A percentile compares a stretch with the other conserved stretches of the same genome.
Conservation (phyloP, 495 filamentous ascomycete genomes). For the Penicillium paradoxum region DNA sequence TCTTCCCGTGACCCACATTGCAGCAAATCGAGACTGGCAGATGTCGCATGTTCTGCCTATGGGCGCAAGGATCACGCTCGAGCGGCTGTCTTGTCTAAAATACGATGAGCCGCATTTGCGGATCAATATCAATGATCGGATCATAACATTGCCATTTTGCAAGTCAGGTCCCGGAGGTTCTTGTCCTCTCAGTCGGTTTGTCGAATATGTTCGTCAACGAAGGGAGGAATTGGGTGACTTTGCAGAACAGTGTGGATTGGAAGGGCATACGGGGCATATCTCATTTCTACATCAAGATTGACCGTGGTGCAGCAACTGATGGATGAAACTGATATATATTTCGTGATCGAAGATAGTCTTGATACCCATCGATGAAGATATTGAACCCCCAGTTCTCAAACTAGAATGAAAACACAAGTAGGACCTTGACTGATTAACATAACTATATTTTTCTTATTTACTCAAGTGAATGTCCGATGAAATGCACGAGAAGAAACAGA, state of each 20-base stretch:
- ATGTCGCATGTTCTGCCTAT: conserved; percentile 55
- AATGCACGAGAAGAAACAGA: background rate
- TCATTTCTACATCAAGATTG: conserved; percentile 27
- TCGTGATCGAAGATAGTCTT: background rate
- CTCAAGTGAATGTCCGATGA: too few relatives aligned
- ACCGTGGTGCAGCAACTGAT: background rate
- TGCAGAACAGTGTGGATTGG: conserved; percentile 27
- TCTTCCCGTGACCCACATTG: conserved; percentile 42
- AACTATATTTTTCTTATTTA: too few relatives aligned
- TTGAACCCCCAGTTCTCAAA: too few relatives aligned
- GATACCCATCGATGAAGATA: too few relatives aligned
- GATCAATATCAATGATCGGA: conserved; percentile 55
- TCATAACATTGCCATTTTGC: conserved; percentile 49
- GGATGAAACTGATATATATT: background rate
- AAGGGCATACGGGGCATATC: conserved; percentile 23
- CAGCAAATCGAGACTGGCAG: conserved; percentile 44
- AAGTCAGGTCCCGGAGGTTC: conserved; percentile 47
- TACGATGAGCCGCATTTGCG: conserved; percentile 39
- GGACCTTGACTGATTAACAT: too few relatives aligned
- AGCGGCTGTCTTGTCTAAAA: conserved; percentile 43
- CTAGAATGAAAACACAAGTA: too few relatives aligned
- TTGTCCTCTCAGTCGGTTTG: conserved; percentile 46
- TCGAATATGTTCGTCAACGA: conserved; percentile 33
- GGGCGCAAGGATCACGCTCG: conserved; percentile 54
- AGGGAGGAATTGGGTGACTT: conserved; percentile 29